Percentiles rank a stretch among this genome's conserved stretches.
phyloP scores from a whole-genome alignment of 2,329 filamentous ascomycete species.

The Chaetomium olivaceum region DNA sequence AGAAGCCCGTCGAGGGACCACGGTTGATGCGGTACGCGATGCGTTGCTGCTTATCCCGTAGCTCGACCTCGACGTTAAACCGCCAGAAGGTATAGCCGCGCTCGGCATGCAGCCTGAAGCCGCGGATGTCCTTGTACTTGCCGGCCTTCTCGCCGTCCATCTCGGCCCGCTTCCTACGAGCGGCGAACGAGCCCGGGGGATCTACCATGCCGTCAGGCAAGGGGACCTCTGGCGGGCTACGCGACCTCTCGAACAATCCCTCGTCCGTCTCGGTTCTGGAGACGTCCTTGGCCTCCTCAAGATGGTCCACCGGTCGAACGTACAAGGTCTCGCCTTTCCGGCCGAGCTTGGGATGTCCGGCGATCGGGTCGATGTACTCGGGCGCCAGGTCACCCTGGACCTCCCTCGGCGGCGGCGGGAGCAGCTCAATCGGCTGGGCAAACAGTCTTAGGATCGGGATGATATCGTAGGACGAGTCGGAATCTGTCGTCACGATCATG shows the following conservation, averaged over 20 bases:
- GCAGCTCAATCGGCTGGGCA: conserved; percentile 77
- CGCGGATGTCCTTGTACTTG: conserved; percentile 80
- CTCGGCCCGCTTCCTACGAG: conserved; percentile 52
- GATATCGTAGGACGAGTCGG: conserved; percentile 77
- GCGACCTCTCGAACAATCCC: conserved; percentile 75
- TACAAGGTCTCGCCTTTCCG: conserved; percentile 84
- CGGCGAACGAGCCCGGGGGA: conserved; percentile 54
- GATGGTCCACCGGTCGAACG: conserved; percentile 83
- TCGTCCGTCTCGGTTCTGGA: conserved; percentile 77
- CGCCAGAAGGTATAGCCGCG: conserved; percentile 93
- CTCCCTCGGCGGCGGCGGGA: conserved; percentile 74
- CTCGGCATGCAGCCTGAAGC: conserved; percentile 79
- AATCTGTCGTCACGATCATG: conserved; percentile 92
- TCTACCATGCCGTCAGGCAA: conserved; percentile 48
- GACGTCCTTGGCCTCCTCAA: conserved; percentile 75
- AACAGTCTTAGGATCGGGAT: conserved; percentile 81
- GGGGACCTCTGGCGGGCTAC: conserved; percentile 52
- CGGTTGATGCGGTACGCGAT: conserved; percentile 95
- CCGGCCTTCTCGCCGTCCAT: conserved; percentile 78
- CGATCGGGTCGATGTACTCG: conserved; percentile 86
- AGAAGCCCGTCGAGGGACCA: conserved; percentile 86
- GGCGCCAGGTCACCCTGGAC: conserved; percentile 68
- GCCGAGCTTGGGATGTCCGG: conserved; percentile 82
- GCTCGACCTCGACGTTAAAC: conserved; percentile 92
- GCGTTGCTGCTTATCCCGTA: conserved; percentile 73